Evolutionary conservation across 345 rosid genomes (phyloP).

Genomic region (Populus simonii): DNA sequence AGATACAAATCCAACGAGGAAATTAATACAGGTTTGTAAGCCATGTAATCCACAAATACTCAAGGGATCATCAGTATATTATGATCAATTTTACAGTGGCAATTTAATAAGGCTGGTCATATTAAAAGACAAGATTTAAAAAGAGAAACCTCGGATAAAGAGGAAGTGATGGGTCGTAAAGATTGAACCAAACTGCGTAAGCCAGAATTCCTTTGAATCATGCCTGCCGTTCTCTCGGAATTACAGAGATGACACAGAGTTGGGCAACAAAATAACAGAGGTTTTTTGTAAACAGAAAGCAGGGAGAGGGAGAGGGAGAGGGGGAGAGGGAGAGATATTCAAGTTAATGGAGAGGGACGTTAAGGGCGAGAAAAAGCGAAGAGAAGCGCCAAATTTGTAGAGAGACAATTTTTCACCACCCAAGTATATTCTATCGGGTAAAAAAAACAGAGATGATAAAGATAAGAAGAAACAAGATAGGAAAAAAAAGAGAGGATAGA

Average conservation of each 20-base stretch:
- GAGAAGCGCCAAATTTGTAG: no score
- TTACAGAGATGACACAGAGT: neutral
- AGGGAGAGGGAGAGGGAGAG: neutral
- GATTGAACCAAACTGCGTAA: constrained; percentile 20
- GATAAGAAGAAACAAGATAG: no score
- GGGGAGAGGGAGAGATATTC: neutral
- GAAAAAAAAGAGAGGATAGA: no score
- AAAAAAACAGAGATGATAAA: no score
- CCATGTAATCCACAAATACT: no score
- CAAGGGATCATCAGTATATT: neutral
- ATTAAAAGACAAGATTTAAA: neutral
- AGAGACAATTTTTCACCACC: no score
- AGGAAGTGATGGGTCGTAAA: constrained; percentile 12
- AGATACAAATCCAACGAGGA: no score
- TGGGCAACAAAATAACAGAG: neutral
- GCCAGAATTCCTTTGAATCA: constrained; percentile 23
- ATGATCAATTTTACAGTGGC: no score
- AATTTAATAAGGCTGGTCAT: neutral
- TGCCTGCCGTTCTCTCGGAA: neutral
- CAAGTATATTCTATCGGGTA: no score
- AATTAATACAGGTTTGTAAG: no score
- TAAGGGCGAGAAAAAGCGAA: no score
- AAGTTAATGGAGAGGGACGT: no score
- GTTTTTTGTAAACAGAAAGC: neutral
- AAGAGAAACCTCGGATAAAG: constrained; percentile 25